Evolutionary conservation across 352 stramenopile species (phyloP).

Genomic region (Globisporangium emineosum): DNA sequence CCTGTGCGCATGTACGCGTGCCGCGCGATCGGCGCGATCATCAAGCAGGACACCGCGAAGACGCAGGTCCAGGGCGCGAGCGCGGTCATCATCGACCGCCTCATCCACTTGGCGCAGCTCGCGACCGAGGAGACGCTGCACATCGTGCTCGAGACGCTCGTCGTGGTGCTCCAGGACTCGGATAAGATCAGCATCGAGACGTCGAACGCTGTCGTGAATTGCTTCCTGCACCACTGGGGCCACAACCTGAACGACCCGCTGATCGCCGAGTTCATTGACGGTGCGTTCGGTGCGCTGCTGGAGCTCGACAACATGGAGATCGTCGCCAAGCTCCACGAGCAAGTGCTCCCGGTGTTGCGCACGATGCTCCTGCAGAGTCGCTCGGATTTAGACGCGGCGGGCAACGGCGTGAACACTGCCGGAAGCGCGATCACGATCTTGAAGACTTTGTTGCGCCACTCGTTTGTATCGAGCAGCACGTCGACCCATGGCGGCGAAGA

Average conservation of each 20-base stretch:
- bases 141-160: constrained; percentile 72
- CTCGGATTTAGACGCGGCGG: constrained; percentile 38
- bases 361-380: constrained; percentile 57
- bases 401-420: constrained; percentile 62
- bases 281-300: constrained; percentile 61
- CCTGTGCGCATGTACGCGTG: constrained; percentile 79
- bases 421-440: constrained; percentile 65
- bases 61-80: constrained; percentile 48
- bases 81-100: constrained; percentile 47
- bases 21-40: constrained; percentile 65
- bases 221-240: constrained; percentile 66
- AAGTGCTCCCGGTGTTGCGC: constrained; percentile 58
- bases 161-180: constrained; percentile 67
- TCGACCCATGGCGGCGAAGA: constrained; percentile 24
- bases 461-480: constrained; percentile 42
- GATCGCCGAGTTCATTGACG: constrained; percentile 70
- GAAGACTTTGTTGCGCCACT: constrained; percentile 72
- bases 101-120: constrained; percentile 54
- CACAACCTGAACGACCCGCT: constrained; percentile 74
- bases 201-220: constrained; percentile 42
- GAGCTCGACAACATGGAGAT: constrained; percentile 61
- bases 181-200: constrained; percentile 32
- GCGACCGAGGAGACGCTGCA: constrained; percentile 73
- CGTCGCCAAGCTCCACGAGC: constrained; percentile 52
- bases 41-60: constrained; percentile 60